phyloP scores from a whole-genome alignment of 2,329 filamentous ascomycete species.

The Aspergillus awamori region DNA sequence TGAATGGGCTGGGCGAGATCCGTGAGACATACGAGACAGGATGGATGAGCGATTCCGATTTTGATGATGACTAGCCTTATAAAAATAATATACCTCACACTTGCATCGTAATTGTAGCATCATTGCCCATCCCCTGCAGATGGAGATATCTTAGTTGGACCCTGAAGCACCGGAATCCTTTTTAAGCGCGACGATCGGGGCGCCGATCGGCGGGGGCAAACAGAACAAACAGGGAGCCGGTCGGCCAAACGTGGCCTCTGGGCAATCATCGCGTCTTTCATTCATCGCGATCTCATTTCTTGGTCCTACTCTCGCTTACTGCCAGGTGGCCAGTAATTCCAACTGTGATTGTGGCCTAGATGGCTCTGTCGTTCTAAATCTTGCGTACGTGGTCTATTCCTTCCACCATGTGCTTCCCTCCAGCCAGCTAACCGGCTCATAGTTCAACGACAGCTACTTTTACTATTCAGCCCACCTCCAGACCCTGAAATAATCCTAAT shows the following conservation, averaged over 20 bases:
- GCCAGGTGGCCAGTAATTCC: conserved; percentile 38
- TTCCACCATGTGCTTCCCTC: not conserved
- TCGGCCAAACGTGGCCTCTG: conserved; percentile 30
- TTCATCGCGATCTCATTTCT: conserved; percentile 11
- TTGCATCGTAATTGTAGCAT: not conserved
- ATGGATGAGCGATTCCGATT: conserved; percentile 70
- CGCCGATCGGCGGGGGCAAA: conserved; percentile 15
- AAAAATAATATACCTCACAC: not conserved
- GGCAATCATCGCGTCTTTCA: conserved; percentile 15
- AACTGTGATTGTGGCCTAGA: conserved; percentile 29
- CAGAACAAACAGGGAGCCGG: conserved; percentile 21
- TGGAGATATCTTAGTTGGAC: not conserved
- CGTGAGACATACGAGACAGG: conserved; percentile 87
- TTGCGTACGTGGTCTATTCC: not conserved
- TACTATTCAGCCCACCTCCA: not conserved
- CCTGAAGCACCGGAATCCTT: not conserved
- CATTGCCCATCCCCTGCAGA: too few species aligned
- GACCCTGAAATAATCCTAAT: not conserved
- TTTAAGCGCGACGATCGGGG: conserved; percentile 4
- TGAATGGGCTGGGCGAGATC: conserved; percentile 78
- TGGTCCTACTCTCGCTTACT: conserved; percentile 26
- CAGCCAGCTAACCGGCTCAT: conserved; percentile 10
- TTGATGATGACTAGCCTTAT: conserved; percentile 42
- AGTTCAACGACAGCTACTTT: conserved; percentile 12
- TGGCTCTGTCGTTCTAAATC: conserved; percentile 28